These are phyloP conservation scores for Penicillium cinerascens DNA, from an alignment of 495 filamentous ascomycete species.

Conservation along the genomic window DNA sequence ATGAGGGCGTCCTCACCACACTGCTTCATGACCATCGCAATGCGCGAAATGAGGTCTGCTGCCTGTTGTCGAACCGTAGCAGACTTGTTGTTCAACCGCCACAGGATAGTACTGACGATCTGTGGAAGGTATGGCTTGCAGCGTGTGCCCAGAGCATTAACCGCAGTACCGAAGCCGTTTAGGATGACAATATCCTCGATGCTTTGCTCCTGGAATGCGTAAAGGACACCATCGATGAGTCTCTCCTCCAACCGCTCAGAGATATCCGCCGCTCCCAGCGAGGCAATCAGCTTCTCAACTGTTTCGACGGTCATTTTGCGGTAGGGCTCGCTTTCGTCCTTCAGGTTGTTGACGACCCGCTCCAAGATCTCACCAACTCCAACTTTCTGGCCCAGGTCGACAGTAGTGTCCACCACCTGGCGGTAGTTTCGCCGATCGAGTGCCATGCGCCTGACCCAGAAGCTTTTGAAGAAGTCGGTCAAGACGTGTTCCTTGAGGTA, in stretches of 20 bases:
- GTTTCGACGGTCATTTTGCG: conserved; percentile 99
- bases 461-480: conserved; percentile 96
- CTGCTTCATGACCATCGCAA: conserved; percentile 98
- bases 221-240: conserved; percentile 93
- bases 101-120: conserved; percentile 95
- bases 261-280: conserved; percentile 90
- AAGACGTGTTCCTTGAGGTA: conserved; percentile 96
- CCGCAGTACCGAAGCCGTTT: conserved; percentile 98
- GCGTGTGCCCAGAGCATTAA: conserved; percentile 89
- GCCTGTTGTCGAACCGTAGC: conserved; percentile 95
- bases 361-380: conserved; percentile 94
- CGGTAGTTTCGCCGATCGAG: conserved; percentile 95
- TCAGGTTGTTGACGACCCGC: conserved; percentile 88
- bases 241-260: conserved; percentile 88
- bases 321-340: conserved; percentile 97
- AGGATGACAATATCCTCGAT: conserved; percentile 95
- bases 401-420: conserved; percentile 96
- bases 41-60: conserved; percentile 92
- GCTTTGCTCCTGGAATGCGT: conserved; percentile 97
- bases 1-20: conserved; percentile 93
- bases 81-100: conserved; percentile 95
- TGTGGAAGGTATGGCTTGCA: conserved; percentile 97
- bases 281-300: conserved; percentile 89
- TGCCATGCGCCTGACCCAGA: conserved; percentile 97
- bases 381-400: conserved; percentile 95